Evolutionary conservation across 495 filamentous ascomycete genomes (phyloP).

Genomic region (Aspergillus baeticus): DNA sequence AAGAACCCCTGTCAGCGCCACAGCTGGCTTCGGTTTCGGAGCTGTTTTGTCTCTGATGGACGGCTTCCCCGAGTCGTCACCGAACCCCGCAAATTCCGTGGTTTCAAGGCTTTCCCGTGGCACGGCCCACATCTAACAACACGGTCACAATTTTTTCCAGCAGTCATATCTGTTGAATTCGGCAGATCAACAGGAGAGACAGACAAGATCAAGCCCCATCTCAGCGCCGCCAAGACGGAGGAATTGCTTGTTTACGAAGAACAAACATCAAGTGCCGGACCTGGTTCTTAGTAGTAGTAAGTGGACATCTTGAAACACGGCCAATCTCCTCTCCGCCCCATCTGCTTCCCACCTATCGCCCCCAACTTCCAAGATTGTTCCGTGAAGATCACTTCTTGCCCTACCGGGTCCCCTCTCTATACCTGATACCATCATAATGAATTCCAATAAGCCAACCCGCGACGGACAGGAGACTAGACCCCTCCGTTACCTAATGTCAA

Average conservation of each 20-base stretch:
- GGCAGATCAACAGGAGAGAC: not conserved
- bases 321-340: constrained; percentile 7
- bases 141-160: constrained; percentile 1
- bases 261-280: constrained; percentile 12
- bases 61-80: not conserved
- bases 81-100: not conserved
- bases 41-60: too few species aligned
- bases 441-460: not conserved
- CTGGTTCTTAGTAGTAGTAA: constrained; percentile 1
- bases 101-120: not conserved
- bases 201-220: not conserved
- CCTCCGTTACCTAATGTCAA: not conserved
- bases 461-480: not conserved
- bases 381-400: not conserved
- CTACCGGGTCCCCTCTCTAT: not conserved
- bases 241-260: constrained; percentile 14
- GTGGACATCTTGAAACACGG: constrained; percentile 19
- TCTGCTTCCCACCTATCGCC: not conserved
- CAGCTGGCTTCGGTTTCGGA: too few species aligned
- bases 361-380: not conserved
- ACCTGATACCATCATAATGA: constrained; percentile 4
- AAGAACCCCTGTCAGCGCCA: too few species aligned
- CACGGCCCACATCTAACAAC: not conserved
- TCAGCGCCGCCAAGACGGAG: constrained; percentile 17
- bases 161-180: not conserved